Conservation (phyloP, 225 moss, liverwort and hornwort species). For the Polytrichum formosum region DNA sequence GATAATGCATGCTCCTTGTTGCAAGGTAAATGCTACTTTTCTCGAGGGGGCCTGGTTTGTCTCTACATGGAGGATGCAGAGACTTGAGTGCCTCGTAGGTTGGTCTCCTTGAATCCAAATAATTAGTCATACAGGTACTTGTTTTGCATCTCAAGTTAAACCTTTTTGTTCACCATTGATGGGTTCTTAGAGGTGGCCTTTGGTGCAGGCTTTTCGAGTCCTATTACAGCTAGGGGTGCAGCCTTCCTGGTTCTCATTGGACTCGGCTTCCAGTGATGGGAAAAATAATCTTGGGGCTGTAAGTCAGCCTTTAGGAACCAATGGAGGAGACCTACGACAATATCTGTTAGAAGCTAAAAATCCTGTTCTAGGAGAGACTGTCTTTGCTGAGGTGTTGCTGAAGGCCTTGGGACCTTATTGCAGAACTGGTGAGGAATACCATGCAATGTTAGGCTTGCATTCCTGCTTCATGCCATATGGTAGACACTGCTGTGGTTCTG, state of each 20-base stretch:
- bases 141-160: no score
- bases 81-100: no score
- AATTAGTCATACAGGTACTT: no score
- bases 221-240: conserved; percentile 91
- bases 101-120: no score
- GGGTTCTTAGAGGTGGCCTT: neutral
- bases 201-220: conserved; percentile 75
- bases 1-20: neutral
- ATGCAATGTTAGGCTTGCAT: neutral
- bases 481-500: neutral
- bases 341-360: conserved; percentile 72
- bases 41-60: neutral
- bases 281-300: conserved; percentile 25
- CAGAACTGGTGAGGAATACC: conserved; percentile 62
- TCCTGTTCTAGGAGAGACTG: conserved; percentile 80
- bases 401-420: conserved; percentile 92
- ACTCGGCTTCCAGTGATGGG: conserved; percentile 20
- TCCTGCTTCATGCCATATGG: neutral
- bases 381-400: conserved; percentile 85
- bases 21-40: neutral
- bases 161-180: no score
- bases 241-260: conserved; percentile 74
- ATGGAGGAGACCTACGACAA: conserved; percentile 79
- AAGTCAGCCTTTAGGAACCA: conserved; percentile 25
- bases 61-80: neutral